Conservation (phyloP, 768 basidiomycete species). For the Mycena amicta region DNA sequence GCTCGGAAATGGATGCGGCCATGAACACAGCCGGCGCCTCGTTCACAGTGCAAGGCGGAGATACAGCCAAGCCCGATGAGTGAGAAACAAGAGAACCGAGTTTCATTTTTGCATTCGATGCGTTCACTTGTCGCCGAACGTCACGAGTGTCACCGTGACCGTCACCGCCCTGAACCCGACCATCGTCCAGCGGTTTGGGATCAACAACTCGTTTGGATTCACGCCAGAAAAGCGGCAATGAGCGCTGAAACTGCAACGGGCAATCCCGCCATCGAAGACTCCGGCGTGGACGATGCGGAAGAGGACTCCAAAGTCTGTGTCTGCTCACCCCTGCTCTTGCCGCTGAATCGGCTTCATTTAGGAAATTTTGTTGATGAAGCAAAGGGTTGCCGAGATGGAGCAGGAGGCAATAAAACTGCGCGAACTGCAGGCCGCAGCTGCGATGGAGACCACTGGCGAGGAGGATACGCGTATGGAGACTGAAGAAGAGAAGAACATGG, state of each 20-base stretch:
- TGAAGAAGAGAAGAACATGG: constrained; percentile 81
- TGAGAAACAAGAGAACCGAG: no score
- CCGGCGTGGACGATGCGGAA: constrained; percentile 59
- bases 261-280: constrained; percentile 27
- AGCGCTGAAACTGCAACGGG: neutral
- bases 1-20: neutral
- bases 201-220: no score
- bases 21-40: no score
- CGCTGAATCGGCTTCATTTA: constrained; percentile 34
- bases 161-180: neutral
- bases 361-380: constrained; percentile 91
- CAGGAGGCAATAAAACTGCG: constrained; percentile 84
- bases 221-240: no score
- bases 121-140: no score
- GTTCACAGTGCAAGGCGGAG: no score
- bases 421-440: constrained; percentile 81
- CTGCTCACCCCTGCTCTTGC: constrained; percentile 9
- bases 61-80: no score
- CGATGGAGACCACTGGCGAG: constrained; percentile 53
- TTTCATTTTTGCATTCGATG: no score
- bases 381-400: constrained; percentile 92
- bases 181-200: no score
- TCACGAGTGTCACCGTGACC: neutral
- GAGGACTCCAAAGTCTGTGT: constrained; percentile 61
- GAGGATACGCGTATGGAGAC: constrained; percentile 64